Evolutionary conservation across 805 yeast species (phyloP).

Genomic region (Cyberlindnera euphorbiiphila): DNA sequence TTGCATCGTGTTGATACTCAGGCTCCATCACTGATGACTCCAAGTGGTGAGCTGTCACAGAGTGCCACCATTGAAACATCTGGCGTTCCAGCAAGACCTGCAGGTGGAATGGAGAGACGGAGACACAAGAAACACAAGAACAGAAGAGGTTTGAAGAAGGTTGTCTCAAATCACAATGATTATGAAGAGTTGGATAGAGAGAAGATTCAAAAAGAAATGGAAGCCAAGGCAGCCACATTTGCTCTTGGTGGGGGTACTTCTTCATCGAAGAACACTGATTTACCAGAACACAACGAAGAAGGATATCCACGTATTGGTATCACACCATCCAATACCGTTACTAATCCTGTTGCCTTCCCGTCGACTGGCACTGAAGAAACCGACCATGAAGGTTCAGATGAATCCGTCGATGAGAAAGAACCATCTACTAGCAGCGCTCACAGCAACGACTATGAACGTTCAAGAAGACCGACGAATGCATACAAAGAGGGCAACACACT

Average conservation of each 20-base stretch:
- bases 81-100: slow-evolving; percentile 63
- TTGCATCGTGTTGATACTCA: slow-evolving; percentile 77
- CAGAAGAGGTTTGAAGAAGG: slow-evolving; percentile 32
- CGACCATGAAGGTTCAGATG: slow-evolving; percentile 2
- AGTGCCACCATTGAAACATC: slow-evolving; percentile 53
- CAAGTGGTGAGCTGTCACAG: slow-evolving; percentile 27
- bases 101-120: slow-evolving; percentile 67
- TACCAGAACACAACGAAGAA: slow-evolving; percentile 19
- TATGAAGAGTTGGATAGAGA: slow-evolving; percentile 30
- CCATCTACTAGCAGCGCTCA: slow-evolving; percentile 7
- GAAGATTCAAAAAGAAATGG: slow-evolving; percentile 37
- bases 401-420: slow-evolving; percentile 8
- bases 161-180: slow-evolving; percentile 2
- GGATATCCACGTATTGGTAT: slow-evolving; percentile 19
- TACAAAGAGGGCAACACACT: slow-evolving; percentile 68
- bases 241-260: slow-evolving; percentile 33
- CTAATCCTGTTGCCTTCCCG: slow-evolving; percentile 15
- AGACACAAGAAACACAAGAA: slow-evolving; percentile 32
- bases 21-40: slow-evolving; percentile 31
- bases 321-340: slow-evolving; percentile 24
- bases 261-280: slow-evolving; percentile 18
- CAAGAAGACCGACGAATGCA: slow-evolving; percentile 36
- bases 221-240: slow-evolving; percentile 41
- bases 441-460: slow-evolving; percentile 23
- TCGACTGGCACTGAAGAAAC: neutral